Evolutionary conservation across 768 basidiomycete species (phyloP).

Genomic region (Cantharellus anzutake): DNA sequence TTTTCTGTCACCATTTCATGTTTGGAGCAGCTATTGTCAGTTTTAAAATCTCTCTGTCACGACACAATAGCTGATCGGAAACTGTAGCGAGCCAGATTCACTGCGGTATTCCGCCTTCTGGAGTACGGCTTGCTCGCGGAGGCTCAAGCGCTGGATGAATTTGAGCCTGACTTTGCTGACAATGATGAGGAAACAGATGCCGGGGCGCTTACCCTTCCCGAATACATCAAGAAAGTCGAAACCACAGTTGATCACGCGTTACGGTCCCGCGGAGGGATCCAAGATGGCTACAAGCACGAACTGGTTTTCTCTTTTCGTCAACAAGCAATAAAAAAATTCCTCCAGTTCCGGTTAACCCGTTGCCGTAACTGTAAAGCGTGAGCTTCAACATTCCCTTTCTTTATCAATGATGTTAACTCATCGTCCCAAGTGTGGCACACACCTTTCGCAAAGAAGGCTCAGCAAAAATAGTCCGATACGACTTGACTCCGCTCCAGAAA

Average conservation of each 20-base stretch:
- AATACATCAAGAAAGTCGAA: conserved; percentile 20
- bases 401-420: not conserved
- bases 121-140: conserved; percentile 79
- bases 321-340: conserved; percentile 61
- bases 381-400: conserved; percentile 18
- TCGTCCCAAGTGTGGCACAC: conserved; percentile 38
- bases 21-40: conserved; percentile 50
- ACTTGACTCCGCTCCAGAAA: conserved; percentile 51
- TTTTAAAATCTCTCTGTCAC: not conserved
- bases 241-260: conserved; percentile 32
- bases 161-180: conserved; percentile 34
- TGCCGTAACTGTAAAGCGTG: conserved; percentile 71
- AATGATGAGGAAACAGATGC: conserved; percentile 23
- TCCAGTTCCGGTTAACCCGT: conserved; percentile 49
- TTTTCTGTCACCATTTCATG: conserved; percentile 92
- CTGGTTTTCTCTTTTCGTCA: conserved; percentile 77
- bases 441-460: conserved; percentile 88
- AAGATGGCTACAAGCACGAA: conserved; percentile 78
- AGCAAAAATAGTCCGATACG: conserved; percentile 89
- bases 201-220: too few relatives aligned
- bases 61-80: not conserved
- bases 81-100: conserved; percentile 33
- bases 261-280: conserved; percentile 31
- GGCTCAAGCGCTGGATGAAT: conserved; percentile 54
- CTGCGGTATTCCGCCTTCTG: conserved; percentile 70